phyloP scores from a whole-genome alignment of 768 basidiomycete species.

The Trametes elegans region DNA sequence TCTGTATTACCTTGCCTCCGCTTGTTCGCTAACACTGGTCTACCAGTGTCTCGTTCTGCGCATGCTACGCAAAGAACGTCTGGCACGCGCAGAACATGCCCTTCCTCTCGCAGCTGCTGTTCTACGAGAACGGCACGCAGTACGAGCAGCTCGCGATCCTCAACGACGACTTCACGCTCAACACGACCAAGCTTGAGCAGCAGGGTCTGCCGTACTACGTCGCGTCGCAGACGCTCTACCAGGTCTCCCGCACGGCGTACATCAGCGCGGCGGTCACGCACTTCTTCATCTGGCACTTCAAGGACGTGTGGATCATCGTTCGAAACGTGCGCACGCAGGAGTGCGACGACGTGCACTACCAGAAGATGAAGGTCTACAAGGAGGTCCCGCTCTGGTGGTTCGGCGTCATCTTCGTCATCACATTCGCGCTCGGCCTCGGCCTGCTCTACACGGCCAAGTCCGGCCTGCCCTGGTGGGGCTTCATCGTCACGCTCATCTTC shows the following conservation, averaged over 20 bases:
- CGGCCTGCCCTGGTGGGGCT: conserved; percentile 51
- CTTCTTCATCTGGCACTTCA: conserved; percentile 22
- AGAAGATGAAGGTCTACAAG: conserved; percentile 48
- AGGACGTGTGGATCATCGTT: conserved; percentile 19
- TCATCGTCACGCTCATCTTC: conserved; percentile 52
- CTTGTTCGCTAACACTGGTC: background rate
- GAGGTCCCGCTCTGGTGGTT: conserved; percentile 53
- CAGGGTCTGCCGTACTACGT: conserved; percentile 49
- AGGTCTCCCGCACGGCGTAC: conserved; percentile 28
- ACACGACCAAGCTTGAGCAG: conserved; percentile 44
- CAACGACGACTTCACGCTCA: conserved; percentile 49
- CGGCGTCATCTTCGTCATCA: conserved; percentile 37
- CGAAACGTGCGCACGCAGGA: conserved; percentile 24
- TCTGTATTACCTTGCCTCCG: conserved; percentile 19
- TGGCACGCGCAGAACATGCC: conserved; percentile 60
- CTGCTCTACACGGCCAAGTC: conserved; percentile 51
- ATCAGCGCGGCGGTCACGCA: conserved; percentile 51
- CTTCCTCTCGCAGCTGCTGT: conserved; percentile 35
- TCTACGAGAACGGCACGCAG: conserved; percentile 46
- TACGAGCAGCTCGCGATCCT: conserved; percentile 56
- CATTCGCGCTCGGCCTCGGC: conserved; percentile 49
- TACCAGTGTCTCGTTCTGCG: conserved; percentile 35
- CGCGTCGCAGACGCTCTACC: conserved; percentile 40
- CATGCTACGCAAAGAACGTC: conserved; percentile 43
- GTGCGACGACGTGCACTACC: conserved; percentile 49